phyloP scores from a whole-genome alignment of 306 rosid genomes.

The Hippophae gyantsensis region DNA sequence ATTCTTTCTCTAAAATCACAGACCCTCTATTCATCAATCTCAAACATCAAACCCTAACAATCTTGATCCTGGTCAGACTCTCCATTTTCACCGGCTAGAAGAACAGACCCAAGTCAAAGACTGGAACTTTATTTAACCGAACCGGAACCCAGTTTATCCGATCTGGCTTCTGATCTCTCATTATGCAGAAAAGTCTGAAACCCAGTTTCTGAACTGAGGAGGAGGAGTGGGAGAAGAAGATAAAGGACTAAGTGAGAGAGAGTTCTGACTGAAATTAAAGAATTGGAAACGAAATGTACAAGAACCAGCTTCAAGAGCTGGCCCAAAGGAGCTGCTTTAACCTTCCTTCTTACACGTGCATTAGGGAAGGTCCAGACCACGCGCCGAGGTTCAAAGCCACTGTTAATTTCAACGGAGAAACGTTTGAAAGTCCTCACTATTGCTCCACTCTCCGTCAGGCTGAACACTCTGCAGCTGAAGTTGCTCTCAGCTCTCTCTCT shows the following conservation, averaged over 20 bases:
- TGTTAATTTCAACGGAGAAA: constrained; percentile 94
- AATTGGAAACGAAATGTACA: constrained; percentile 64
- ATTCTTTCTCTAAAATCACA: too few relatives aligned
- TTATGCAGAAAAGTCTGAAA: not conserved
- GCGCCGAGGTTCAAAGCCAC: constrained; percentile 96
- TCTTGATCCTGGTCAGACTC: too few relatives aligned
- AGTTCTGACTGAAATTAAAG: not conserved
- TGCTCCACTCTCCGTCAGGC: constrained; percentile 94
- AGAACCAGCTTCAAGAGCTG: constrained; percentile 99
- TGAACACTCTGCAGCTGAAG: constrained; percentile 97
- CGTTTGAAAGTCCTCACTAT: constrained; percentile 78
- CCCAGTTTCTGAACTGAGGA: not conserved
- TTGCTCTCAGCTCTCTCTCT: constrained; percentile 87
- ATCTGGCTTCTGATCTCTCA: constrained; percentile 34
- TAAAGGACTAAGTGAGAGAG: constrained; percentile 20
- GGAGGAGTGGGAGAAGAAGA: not conserved
- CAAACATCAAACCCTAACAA: too few relatives aligned
- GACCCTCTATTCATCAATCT: too few relatives aligned
- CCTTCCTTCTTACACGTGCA: constrained; percentile 83
- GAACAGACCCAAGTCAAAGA: not conserved
- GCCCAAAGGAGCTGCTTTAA: constrained; percentile 99
- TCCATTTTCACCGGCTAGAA: too few relatives aligned
- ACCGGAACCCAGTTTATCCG: constrained; percentile 35
- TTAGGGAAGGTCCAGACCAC: constrained; percentile 99
- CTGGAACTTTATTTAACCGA: constrained; percentile 3